A percentile compares a stretch with the other conserved stretches of the same genome.
phyloP scores from a whole-genome alignment of 441 rosid genomes.

The Sinapis alba region DNA sequence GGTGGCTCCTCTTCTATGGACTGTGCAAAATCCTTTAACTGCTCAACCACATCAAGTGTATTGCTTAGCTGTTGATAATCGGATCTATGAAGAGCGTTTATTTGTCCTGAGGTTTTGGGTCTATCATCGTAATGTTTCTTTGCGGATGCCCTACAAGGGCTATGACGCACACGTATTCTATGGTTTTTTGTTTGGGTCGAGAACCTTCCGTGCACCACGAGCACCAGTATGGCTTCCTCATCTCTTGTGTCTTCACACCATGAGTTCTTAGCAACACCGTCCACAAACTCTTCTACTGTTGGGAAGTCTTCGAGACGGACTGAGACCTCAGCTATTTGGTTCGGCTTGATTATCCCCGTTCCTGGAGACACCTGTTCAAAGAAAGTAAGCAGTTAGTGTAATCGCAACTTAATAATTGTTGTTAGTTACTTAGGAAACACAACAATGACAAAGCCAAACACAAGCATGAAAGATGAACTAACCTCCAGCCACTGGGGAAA shows the following conservation, averaged over 20 bases:
- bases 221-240: constrained; percentile 55
- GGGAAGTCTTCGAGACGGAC: constrained; percentile 57
- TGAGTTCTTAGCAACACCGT: constrained; percentile 56
- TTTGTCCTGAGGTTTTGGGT: constrained; percentile 33
- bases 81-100: constrained; percentile 71
- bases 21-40: constrained; percentile 67
- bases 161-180: constrained; percentile 72
- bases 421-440: neutral
- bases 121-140: constrained; percentile 37
- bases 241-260: constrained; percentile 66
- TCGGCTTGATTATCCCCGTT: constrained; percentile 60
- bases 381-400: neutral
- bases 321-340: constrained; percentile 51
- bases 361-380: constrained; percentile 58
- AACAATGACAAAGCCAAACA: neutral
- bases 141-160: constrained; percentile 42
- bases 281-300: constrained; percentile 56
- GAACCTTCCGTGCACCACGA: constrained; percentile 52
- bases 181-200: constrained; percentile 52
- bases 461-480: constrained; percentile 22
- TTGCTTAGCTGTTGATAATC: constrained; percentile 70
- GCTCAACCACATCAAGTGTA: constrained; percentile 75
- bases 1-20: constrained; percentile 47
- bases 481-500: constrained; percentile 79
- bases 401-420: neutral